These are phyloP conservation scores for Cladosporium sp. DNA, from an alignment of 2,329 filamentous ascomycete genomes.

Conservation along the genomic window DNA sequence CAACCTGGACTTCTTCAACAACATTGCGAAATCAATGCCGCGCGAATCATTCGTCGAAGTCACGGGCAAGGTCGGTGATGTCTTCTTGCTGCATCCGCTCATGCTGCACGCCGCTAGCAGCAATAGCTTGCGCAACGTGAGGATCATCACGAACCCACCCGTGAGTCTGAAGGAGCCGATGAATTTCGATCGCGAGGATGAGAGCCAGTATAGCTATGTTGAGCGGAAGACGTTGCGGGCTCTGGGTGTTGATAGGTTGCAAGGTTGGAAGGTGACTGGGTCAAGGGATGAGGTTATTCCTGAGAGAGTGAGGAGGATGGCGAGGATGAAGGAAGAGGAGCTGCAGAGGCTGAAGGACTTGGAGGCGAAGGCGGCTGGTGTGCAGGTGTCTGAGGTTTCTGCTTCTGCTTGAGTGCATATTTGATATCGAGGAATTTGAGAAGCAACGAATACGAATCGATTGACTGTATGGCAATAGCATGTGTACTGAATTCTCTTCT, in stretches of 20 bases:
- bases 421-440: neutral
- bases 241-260: slow-evolving; percentile 49
- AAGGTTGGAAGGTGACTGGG: slow-evolving; percentile 54
- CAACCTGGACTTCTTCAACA: slow-evolving; percentile 48
- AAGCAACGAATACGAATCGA: neutral
- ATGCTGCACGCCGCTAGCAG: slow-evolving; percentile 59
- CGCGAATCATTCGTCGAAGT: slow-evolving; percentile 55
- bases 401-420: neutral
- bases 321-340: slow-evolving; percentile 46
- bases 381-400: slow-evolving; percentile 11
- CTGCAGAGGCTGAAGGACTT: slow-evolving; percentile 35
- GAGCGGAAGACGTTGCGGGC: slow-evolving; percentile 56
- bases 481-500: neutral
- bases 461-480: neutral
- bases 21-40: slow-evolving; percentile 36
- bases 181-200: slow-evolving; percentile 51
- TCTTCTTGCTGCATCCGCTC: slow-evolving; percentile 60
- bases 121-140: slow-evolving; percentile 49
- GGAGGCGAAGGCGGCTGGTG: slow-evolving; percentile 28
- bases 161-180: slow-evolving; percentile 56
- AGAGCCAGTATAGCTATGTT: slow-evolving; percentile 54
- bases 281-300: slow-evolving; percentile 55
- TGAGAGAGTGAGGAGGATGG: slow-evolving; percentile 49
- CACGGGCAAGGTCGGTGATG: slow-evolving; percentile 56
- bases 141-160: slow-evolving; percentile 59